Base-by-base conservation (phyloP, 2,329 filamentous ascomycete genomes). In the Zarea fungicola region DNA sequence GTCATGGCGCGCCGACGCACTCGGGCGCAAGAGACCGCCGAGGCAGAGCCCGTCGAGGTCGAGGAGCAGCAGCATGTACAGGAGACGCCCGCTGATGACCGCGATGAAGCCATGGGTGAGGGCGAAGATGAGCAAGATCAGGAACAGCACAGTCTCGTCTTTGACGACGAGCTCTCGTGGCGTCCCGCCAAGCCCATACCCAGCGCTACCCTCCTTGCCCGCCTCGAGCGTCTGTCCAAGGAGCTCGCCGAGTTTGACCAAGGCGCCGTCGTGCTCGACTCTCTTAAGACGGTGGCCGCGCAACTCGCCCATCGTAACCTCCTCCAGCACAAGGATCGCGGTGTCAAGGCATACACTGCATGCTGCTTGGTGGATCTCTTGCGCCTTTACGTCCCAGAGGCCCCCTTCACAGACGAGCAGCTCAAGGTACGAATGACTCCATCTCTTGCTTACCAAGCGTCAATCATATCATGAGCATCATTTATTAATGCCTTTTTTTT, bases 321-420 rank as follows among this genome's bases (percentile, higher is more conserved):
- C 21, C 71, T 99, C 40, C 82, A 81, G 52, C 93, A 99, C 70
- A 95, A 95, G 71, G 93, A 99, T 66, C 87, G 85, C 56, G 93
- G 93, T 49, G 90, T 99, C 55, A 86, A 87, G 66, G 92, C 93
- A 22, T 96, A 87, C 73, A 81, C 88, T 26, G 84, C 90, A 36
- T 88, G 88, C 61, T 97, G 91, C 65, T 76, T 97, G 53, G 90
- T 96, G 48, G 93, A 99, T 65, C 87, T 99, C 57, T 80, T 99
- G 63, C 85, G 88, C 59, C 78, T 99, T 50, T 96, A 89, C 69
- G 93, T 93, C 23, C 93, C 93, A 1, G 85, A 97, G 75, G 93
- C 93, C 64, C 93, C 93, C 16, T 97, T 95, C 68, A 95, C 89
- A 21, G 83, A 81, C 34, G 83, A 87, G 52, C 91, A 97, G 71